Evolutionary conservation across 2,329 filamentous ascomycete genomes (phyloP), one percentile per base, ranked within the genome.

Genomic region (Periconia digitata): DNA sequence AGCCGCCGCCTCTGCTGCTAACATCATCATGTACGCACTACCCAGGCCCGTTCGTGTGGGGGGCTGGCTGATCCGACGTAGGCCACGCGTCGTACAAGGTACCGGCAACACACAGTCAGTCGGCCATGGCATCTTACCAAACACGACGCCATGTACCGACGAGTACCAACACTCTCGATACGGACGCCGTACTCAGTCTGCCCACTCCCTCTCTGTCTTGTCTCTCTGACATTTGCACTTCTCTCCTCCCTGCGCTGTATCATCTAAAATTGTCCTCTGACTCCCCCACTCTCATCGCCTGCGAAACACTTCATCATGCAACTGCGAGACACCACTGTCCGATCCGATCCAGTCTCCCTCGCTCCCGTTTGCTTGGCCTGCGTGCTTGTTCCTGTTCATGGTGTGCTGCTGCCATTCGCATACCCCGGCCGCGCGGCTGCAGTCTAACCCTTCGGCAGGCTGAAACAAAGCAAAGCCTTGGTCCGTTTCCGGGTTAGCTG

Each of bases 381-480:
- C n/a, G n/a, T n/a, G n/a, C 23, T 21, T 8, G 21, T 32, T 18
- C 3, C 6, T 20, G 17, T 6, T 20, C 18, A 13, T 32, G 3
- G 15, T 35, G 24, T 46, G 37, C n/a, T 12, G 40, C 29, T 22
- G 40, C 20, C 21, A 18, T 12, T 18, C 3, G 15, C 10, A 8
- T 2, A 17, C n/a, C 20, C 22, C 50, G n/a, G n/a, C n/a, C 44
- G 48, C 46, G 55, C 53, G 56, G 51, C 51, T 55, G 48, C 43
- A 36, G 20, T 13, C 36, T 16, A 42, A 29, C 17, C 40, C 39
- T 40, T 51, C 55, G 53, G 51, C 50, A 55, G 49, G 51, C 50
- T 52, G 50, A 58, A 50, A 51, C 59, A 54, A 55, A 54, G 51
- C 53, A 50, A 42, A 36, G 50, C 41, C 43, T 45, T 32, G 29